Evolutionary conservation across 805 yeast species (phyloP).

Genomic region (Wickerhamomyces sydowiorum): DNA sequence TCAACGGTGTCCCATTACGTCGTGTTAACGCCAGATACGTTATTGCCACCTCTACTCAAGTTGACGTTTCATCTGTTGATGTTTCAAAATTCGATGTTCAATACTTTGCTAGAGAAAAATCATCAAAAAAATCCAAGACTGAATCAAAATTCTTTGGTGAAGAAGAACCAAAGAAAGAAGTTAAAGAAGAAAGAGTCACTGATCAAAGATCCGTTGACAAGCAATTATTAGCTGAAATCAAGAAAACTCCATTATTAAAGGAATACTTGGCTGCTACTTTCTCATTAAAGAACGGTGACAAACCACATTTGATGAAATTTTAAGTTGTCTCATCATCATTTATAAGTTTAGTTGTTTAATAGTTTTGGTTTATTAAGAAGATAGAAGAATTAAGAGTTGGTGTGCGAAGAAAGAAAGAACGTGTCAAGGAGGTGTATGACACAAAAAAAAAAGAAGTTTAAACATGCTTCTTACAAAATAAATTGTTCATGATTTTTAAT

Average conservation of each 20-base stretch:
- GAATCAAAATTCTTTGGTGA: slow-evolving; percentile 90
- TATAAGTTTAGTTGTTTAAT: neutral
- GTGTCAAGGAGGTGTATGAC: neutral
- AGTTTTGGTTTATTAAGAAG: neutral
- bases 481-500: slow-evolving; percentile 1
- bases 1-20: slow-evolving; percentile 99
- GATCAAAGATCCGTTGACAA: slow-evolving; percentile 96
- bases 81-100: slow-evolving; percentile 88
- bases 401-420: neutral
- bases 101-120: slow-evolving; percentile 95
- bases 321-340: slow-evolving; percentile 35
- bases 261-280: slow-evolving; percentile 94
- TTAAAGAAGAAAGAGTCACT: slow-evolving; percentile 89
- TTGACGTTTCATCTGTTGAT: slow-evolving; percentile 72
- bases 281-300: slow-evolving; percentile 97
- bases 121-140: slow-evolving; percentile 74
- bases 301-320: slow-evolving; percentile 96
- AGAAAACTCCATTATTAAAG: slow-evolving; percentile 95
- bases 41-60: slow-evolving; percentile 95
- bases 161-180: slow-evolving; percentile 71
- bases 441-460: neutral
- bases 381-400: neutral
- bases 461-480: neutral
- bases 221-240: slow-evolving; percentile 87
- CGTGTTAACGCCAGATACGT: slow-evolving; percentile 98